Base-by-base conservation (phyloP, 2,329 filamentous ascomycete genomes). In the Ceratocystis eucalypticola region DNA sequence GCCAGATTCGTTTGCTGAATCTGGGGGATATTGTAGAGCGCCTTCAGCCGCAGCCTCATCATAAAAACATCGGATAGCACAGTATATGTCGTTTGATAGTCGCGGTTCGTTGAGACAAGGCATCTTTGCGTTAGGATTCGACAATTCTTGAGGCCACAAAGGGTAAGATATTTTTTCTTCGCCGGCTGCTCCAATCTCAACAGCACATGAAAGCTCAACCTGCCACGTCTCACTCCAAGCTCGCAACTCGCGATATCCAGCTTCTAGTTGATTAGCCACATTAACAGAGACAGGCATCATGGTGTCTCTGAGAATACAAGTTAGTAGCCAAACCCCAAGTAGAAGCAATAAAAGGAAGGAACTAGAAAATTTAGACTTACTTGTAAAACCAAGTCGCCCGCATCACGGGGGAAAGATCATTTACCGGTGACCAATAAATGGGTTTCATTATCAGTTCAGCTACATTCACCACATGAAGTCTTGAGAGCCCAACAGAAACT, bases 311-410 rank as follows among this genome's bases (percentile, higher is more conserved):
- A 10, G 4, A 20, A 10, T 46, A 37, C n/a, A 10, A 25, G 33
- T 61, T 55, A 64, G 45, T 33, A 50, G 7, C 7, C 22, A n/a
- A 20, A 25, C 10, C 25, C n/a, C 4, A 28, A 41, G 8, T 15
- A 4, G 15, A 33, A 12, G n/a, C 8, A 62, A 33, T n/a, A 15
- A 4, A 41, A 28, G 25, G 2, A 55, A 33, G 10, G 0, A 22
- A 5, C n/a, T 3, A 55, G 12, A 20, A 20, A 25, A 8, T 17
- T 5, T 33, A 46, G 3, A 69, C 74, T 67, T 72, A 82, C 77
- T 88, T 88, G 75, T 97, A 97, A 74, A 99, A 99, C 94, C 94
- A 99, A 0, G 93, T 97, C 0, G 89, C 91, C 70, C 94, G 82
- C 67, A 88, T 81, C 1, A 97, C 91, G 45, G 86, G 80, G 5